Conservation (phyloP, 169 alveolate species). For the Miamiensis avidus region DNA sequence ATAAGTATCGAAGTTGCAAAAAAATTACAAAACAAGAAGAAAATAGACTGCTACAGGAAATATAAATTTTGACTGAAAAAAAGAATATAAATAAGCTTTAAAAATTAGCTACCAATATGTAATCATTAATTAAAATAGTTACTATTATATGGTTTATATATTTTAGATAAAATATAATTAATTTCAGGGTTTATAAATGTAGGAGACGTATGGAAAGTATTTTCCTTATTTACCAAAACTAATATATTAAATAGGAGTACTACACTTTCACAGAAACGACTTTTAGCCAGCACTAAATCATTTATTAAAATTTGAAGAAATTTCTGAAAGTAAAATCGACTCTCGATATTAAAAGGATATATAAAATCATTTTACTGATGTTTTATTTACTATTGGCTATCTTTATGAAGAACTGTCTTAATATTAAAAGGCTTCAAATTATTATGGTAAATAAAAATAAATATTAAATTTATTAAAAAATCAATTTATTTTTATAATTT, state of each 20-base stretch:
- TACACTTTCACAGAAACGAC: neutral
- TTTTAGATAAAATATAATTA: too few species aligned
- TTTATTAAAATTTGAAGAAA: neutral
- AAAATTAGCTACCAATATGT: too few species aligned
- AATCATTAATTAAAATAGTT: too few species aligned
- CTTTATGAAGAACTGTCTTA: neutral
- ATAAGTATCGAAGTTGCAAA: too few species aligned
- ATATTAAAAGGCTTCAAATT: neutral
- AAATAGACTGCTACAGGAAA: too few species aligned
- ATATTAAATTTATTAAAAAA: too few species aligned
- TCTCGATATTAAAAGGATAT: neutral
- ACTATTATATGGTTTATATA: too few species aligned
- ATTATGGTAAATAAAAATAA: neutral
- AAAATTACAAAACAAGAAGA: too few species aligned
- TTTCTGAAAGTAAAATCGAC: neutral
- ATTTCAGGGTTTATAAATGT: neutral
- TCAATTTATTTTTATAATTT: too few species aligned
- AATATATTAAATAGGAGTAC: neutral
- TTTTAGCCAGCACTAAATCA: neutral
- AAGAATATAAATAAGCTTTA: too few species aligned
- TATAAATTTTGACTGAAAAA: too few species aligned
- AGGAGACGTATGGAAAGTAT: neutral
- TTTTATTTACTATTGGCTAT: neutral
- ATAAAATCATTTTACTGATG: neutral
- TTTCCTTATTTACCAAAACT: neutral